These are phyloP conservation scores for Chlamydomonas sp. DNA, from an alignment of 139 green algal species.

Conservation along the genomic window DNA sequence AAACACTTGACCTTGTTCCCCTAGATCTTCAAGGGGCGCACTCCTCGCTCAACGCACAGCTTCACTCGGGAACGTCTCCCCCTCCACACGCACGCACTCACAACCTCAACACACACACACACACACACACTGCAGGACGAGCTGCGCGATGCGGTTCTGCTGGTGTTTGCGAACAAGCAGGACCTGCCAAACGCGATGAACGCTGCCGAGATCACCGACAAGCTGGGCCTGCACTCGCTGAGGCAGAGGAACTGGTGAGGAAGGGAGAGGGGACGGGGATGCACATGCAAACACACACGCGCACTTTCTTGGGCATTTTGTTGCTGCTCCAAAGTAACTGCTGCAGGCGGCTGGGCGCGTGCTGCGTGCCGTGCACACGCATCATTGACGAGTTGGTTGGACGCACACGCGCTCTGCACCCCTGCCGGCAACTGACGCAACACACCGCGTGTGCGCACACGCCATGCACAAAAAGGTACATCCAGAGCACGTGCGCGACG, in stretches of 20 bases:
- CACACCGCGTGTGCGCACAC: too few species aligned
- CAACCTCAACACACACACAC: too few species aligned
- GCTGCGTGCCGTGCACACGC: too few species aligned
- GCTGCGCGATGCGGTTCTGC: constrained; percentile 79
- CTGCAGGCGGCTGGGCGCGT: too few species aligned
- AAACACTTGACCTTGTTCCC: background rate
- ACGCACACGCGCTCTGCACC: too few species aligned
- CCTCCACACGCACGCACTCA: too few species aligned
- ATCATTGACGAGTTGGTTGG: too few species aligned
- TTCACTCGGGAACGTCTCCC: background rate
- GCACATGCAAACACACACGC: too few species aligned
- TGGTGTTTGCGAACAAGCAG: constrained; percentile 99
- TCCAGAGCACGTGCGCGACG: constrained; percentile 92
- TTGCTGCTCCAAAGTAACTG: too few species aligned
- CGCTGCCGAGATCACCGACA: constrained; percentile 79
- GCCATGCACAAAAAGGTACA: too few species aligned
- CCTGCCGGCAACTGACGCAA: too few species aligned
- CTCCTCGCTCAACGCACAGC: background rate
- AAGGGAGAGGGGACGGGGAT: background rate
- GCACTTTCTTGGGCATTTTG: too few species aligned
- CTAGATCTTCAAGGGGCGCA: background rate
- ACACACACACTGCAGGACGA: constrained; percentile 12
- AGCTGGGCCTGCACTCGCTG: constrained; percentile 93
- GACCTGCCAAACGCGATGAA: constrained; percentile 97
- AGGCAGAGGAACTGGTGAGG: constrained; percentile 10